phyloP scores from a whole-genome alignment of 225 moss, liverwort and hornwort genomes.

The Climacium dendroides region DNA sequence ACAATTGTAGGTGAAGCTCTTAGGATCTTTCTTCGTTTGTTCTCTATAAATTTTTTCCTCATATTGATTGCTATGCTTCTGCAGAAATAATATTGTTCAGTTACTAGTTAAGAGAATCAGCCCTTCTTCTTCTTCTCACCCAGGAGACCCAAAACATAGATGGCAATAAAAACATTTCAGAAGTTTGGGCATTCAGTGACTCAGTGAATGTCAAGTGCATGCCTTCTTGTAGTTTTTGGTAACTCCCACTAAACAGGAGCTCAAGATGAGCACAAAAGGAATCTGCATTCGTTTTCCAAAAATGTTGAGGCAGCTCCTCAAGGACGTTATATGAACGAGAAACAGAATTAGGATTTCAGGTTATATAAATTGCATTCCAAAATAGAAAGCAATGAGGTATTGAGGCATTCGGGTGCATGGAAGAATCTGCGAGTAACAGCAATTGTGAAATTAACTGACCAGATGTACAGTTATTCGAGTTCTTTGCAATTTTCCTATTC shows the following conservation, averaged over 20 bases:
- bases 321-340: not conserved
- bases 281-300: not conserved
- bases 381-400: not conserved
- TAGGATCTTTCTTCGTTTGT: not conserved
- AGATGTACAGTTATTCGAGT: no score
- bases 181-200: not conserved
- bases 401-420: not conserved
- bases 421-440: not conserved
- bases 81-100: not conserved
- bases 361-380: no score
- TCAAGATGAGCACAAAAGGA: not conserved
- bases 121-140: rapidly evolving
- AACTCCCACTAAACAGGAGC: not conserved
- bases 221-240: not conserved
- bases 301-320: not conserved
- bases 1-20: slow-evolving; percentile 28
- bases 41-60: not conserved
- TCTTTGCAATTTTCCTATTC: no score
- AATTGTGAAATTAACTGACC: not conserved
- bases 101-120: not conserved
- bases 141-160: not conserved
- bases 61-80: not conserved
- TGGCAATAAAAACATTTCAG: not conserved
- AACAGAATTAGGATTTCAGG: not conserved
- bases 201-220: not conserved